Evolutionary conservation across 2,329 filamentous ascomycete genomes (phyloP), one percentile per base, ranked within the genome.

Genomic region (Penicillium sp.): DNA sequence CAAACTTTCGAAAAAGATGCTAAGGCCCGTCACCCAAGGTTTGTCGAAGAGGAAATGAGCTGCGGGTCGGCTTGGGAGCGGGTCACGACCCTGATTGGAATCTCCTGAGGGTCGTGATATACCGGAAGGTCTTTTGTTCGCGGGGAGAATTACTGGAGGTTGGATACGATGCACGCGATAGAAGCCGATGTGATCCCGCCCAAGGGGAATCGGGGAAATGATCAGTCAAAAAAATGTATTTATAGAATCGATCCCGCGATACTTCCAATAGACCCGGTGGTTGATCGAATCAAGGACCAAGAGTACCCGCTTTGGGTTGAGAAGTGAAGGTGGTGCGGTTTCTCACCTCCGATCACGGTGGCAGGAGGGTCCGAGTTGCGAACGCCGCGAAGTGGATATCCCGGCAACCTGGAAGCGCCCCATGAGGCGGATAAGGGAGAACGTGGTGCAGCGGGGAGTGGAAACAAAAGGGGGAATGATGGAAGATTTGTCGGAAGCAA

Each of bases 161-260:
- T 50, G 33, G 48, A 42, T 39, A 46, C 44, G 44, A 46, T 44
- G 23, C 29, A 26, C 21, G 25, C 21, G 26, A 39, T 52, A 52
- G 23, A 42, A 33, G 35, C 31, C 46, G 23, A 37, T n/a, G 26
- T 45, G 37, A 26, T 44, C 37, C 37, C 37, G 25, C n/a, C 23
- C 44, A 44, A 29, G 39, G 31, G 23, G 19, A 48, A 48, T 37
- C 19, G 33, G 19, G 49, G 23, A 46, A 26, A 53, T 25, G 31
- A 50, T 39, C 25, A 37, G 23, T 31, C 50, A 23, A 25, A 46
- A 51, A 50, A 51, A 56, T 52, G 56, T 64, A 64, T 62, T 62
- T 54, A 61, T 64, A 62, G 60, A 64, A 64, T 50, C 58, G 42
- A 56, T 62, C 26, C 33, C 33, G 44, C 54, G 52, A 50, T 26